Evolutionary conservation across 305 asterid species (phyloP).

Genomic region (Solanum hybrid): DNA sequence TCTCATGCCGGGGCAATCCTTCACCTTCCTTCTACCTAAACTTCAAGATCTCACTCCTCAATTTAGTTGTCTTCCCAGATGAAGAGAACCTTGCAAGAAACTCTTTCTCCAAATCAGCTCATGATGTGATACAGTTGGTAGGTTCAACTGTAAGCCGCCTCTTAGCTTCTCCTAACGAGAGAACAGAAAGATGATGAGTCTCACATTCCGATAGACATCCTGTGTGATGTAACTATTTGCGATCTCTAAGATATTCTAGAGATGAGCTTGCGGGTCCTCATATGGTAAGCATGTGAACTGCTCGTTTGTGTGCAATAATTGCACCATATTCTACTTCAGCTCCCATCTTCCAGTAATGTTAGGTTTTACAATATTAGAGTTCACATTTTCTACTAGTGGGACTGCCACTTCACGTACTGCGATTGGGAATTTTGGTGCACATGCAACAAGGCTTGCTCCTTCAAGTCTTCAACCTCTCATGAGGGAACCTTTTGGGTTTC

Average conservation of each 20-base stretch:
- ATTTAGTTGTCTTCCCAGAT: neutral
- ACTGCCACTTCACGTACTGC: neutral
- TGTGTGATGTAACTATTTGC: neutral
- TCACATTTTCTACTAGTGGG: too few relatives aligned
- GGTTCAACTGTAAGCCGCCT: too few relatives aligned
- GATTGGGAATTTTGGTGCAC: neutral
- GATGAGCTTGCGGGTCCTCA: neutral
- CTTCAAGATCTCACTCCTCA: neutral
- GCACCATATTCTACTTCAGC: too few relatives aligned
- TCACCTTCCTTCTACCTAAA: neutral
- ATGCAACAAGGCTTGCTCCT: neutral
- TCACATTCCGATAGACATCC: too few relatives aligned
- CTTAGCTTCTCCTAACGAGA: too few relatives aligned
- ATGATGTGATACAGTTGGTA: too few relatives aligned
- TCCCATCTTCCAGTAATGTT: too few relatives aligned
- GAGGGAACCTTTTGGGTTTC: neutral
- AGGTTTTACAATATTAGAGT: neutral
- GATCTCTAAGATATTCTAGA: neutral
- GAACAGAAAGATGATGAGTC: neutral
- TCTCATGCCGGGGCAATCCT: neutral
- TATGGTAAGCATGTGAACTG: too few relatives aligned
- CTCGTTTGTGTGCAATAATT: neutral
- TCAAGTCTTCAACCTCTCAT: too few relatives aligned
- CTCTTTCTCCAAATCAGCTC: too few relatives aligned
- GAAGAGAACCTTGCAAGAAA: neutral